Evolutionary conservation across 345 rosid species (phyloP).

Genomic region (Salix viminalis): DNA sequence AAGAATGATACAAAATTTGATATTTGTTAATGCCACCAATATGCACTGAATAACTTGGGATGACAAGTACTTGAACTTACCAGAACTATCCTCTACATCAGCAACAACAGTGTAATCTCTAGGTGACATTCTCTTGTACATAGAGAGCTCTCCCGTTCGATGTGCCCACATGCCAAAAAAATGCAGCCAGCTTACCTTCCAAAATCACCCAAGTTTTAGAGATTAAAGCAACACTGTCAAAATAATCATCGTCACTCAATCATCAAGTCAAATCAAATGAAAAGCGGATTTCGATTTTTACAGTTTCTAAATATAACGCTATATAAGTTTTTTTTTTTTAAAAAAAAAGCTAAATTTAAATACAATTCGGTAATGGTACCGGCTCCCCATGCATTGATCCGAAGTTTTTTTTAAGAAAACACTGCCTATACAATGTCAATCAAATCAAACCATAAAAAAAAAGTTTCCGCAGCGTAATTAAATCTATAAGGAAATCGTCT

Average conservation of each 20-base stretch:
- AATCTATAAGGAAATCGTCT: too few relatives aligned
- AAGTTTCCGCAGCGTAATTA: too few relatives aligned
- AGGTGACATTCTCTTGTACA: constrained; percentile 65
- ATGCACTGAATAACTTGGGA: not conserved
- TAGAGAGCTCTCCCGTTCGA: constrained; percentile 46
- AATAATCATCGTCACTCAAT: not conserved
- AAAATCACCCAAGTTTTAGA: not conserved
- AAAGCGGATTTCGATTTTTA: not conserved
- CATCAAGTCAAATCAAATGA: not conserved
- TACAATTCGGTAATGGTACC: too few relatives aligned
- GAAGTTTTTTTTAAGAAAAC: too few relatives aligned
- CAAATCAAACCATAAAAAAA: too few relatives aligned
- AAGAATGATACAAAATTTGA: not conserved
- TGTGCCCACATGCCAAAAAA: constrained; percentile 57
- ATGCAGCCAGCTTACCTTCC: not conserved
- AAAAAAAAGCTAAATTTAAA: too few relatives aligned
- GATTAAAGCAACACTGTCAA: not conserved
- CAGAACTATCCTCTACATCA: constrained; percentile 64
- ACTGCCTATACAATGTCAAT: too few relatives aligned
- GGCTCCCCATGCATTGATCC: too few relatives aligned
- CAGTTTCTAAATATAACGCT: too few relatives aligned
- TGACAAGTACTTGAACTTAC: constrained; percentile 27
- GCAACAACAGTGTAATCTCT: constrained; percentile 44
- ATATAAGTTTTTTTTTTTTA: too few relatives aligned
- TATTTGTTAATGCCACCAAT: not conserved